phyloP scores from a whole-genome alignment of 2,329 filamentous ascomycete genomes.

The Colletotrichum zoysiae region DNA sequence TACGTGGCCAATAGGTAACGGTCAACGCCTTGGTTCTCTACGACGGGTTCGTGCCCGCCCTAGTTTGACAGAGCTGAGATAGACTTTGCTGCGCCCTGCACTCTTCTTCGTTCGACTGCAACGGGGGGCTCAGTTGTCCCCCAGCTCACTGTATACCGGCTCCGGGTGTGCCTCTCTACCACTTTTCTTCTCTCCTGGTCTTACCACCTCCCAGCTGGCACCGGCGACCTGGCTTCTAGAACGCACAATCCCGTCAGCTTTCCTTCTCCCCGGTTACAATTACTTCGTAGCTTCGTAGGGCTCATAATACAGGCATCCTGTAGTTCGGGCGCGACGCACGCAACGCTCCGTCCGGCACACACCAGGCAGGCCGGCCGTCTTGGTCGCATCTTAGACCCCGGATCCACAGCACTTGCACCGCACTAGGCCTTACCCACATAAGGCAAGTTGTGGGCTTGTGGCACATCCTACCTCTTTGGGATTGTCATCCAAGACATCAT shows the following conservation, averaged over 20 bases:
- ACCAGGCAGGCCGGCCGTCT: not conserved
- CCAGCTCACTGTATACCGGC: not conserved
- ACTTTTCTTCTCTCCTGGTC: not conserved
- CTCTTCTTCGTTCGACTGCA: slow-evolving; percentile 19
- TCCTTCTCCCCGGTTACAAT: slow-evolving; percentile 8
- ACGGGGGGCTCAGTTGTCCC: slow-evolving; percentile 18
- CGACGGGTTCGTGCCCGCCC: not conserved
- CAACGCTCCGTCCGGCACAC: not conserved
- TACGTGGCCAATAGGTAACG: slow-evolving; percentile 1
- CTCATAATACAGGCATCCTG: slow-evolving; percentile 5
- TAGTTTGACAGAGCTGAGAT: slow-evolving; percentile 4
- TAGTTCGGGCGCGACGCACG: slow-evolving; percentile 14
- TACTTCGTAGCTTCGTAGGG: not conserved
- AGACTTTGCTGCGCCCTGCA: slow-evolving; percentile 20
- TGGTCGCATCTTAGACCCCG: not conserved
- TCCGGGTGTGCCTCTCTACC: not conserved
- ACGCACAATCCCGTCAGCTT: slow-evolving; percentile 6
- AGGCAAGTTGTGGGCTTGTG: slow-evolving; percentile 28
- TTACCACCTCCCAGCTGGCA: slow-evolving; percentile 1
- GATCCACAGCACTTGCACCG: not conserved
- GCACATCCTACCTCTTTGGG: not conserved
- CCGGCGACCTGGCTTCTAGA: slow-evolving; percentile 37
- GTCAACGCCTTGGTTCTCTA: not conserved
- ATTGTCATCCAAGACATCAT: slow-evolving; percentile 17
- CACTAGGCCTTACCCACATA: not conserved